phyloP scores from a whole-genome alignment of 148 eudicot species.

The Diospyros kaki region DNA sequence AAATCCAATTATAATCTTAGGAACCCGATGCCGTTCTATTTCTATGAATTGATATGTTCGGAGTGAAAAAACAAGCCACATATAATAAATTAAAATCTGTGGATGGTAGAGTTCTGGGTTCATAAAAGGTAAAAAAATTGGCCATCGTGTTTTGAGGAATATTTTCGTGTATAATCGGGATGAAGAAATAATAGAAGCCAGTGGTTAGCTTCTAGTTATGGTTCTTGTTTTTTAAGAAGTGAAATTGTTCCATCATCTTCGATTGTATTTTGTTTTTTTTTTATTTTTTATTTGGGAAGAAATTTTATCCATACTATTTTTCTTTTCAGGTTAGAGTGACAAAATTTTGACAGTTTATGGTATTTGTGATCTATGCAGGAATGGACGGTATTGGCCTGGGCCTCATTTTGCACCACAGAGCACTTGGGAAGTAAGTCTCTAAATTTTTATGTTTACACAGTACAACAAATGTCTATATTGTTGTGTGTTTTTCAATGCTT shows the following conservation, averaged over 20 bases:
- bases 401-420: constrained; percentile 78
- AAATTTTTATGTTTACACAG: not conserved
- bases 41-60: too few species aligned
- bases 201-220: not conserved
- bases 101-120: too few species aligned
- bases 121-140: too few species aligned
- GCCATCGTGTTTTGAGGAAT: too few species aligned
- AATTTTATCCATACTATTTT: not conserved
- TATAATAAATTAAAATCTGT: too few species aligned
- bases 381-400: constrained; percentile 97
- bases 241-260: not conserved
- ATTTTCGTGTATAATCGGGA: too few species aligned
- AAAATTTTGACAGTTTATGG: not conserved
- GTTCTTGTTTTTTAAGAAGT: not conserved
- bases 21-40: too few species aligned
- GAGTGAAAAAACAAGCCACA: too few species aligned
- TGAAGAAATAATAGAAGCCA: not conserved
- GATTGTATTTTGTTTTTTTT: not conserved
- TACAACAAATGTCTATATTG: not conserved
- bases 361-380: constrained; percentile 39
- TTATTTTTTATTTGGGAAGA: not conserved
- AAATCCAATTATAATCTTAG: not conserved
- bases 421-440: constrained; percentile 74
- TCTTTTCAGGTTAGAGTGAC: not conserved
- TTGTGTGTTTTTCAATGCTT: not conserved